Conservation (phyloP, 1,139 yeast species). For the Suhomyces chickasaworum region DNA sequence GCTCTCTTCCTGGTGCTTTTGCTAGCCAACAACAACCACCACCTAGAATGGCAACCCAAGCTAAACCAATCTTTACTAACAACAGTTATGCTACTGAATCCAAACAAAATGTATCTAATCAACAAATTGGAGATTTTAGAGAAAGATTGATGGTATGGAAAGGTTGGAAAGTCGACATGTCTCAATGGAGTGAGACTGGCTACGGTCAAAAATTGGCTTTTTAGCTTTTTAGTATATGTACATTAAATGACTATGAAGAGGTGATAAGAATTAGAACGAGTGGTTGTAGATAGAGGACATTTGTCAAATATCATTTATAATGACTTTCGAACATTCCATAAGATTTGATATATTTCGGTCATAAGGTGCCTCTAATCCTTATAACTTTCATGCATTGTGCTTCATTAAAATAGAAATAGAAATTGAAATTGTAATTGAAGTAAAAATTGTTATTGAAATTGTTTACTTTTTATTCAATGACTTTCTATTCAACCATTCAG, state of each 20-base stretch:
- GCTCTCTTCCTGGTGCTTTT: slow-evolving; percentile 10
- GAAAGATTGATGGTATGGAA: slow-evolving; percentile 63
- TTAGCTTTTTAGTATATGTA: slow-evolving; percentile 12
- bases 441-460: too few relatives aligned
- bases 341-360: neutral
- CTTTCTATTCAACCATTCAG: slow-evolving; percentile 64
- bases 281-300: too few relatives aligned
- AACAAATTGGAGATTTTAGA: slow-evolving; percentile 39
- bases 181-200: slow-evolving; percentile 53
- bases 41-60: slow-evolving; percentile 26
- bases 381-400: neutral
- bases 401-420: neutral
- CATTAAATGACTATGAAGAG: slow-evolving; percentile 10
- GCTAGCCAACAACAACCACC: slow-evolving; percentile 6
- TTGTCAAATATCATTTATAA: neutral
- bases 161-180: slow-evolving; percentile 87
- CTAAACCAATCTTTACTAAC: slow-evolving; percentile 37
- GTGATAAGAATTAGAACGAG: slow-evolving; percentile 4
- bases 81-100: slow-evolving; percentile 40
- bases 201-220: slow-evolving; percentile 11
- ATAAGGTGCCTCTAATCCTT: neutral
- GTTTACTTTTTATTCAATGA: slow-evolving; percentile 43
- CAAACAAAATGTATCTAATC: slow-evolving; percentile 28
- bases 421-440: too few relatives aligned
- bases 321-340: neutral